Evolutionary conservation across 2,329 filamentous ascomycete genomes (phyloP), one percentile per base, ranked within the genome.

Genomic region (Beauveria asiatica): DNA sequence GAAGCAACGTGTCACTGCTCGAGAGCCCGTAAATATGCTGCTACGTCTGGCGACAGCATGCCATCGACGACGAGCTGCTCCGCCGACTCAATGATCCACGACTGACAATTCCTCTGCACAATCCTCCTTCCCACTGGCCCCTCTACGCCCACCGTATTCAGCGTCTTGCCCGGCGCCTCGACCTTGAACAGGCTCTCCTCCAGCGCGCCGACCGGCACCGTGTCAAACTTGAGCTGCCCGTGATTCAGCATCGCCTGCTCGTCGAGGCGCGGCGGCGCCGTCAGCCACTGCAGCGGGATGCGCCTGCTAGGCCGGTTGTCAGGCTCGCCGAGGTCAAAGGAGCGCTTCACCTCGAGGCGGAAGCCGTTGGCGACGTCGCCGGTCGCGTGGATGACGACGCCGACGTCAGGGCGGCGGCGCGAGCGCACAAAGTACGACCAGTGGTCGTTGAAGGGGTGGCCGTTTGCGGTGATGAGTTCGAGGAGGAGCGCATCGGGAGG

Each of bases 41-140:
- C 64, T 57, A 69, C 65, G 9, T 64, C 63, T 3, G 9, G 13
- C 9, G n/a, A 48, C 37, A 72, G 66, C n/a, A 73, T 69, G 2
- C 62, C 46, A 19, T 70, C 67, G 3, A n/a, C 44, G 10, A 68
- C 65, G 25, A 73, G 67, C 57, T 70, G 65, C 4, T 69, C 63
- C 0, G 70, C 69, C 5, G 70, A 69, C 59, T 73, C 70, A 6
- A 73, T 65, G 54, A 72, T 69, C 72, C 71, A 74, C 11, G 70
- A 72, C 64, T 74, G 70, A 53, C 71, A 74, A 46, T 74, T 64
- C 37, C 65, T 67, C 46, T 70, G 70, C n/a, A 39, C 62, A 44
- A 73, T 56, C 59, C 62, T 70, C 41, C 51, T 63, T 16, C 64
- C 57, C n/a, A 55, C n/a, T 6, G 7, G 1, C 1, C 11, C 17